Evolutionary conservation across 805 yeast genomes (phyloP).

Genomic region (Blastobotrys muscicola): DNA sequence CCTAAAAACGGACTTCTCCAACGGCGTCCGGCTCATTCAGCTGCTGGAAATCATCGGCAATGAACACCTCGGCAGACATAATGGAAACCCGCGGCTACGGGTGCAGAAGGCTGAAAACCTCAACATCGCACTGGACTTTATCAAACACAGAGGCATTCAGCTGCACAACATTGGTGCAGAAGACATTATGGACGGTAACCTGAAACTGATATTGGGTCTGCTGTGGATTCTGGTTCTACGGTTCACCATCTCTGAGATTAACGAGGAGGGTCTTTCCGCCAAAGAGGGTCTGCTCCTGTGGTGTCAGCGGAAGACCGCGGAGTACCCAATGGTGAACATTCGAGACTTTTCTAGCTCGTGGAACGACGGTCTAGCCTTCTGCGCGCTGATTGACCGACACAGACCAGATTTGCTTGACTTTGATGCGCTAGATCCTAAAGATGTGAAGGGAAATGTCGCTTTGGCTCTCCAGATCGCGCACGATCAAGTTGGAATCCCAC

Average conservation of each 20-base stretch:
- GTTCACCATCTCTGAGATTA: constrained; percentile 31
- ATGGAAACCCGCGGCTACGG: constrained; percentile 25
- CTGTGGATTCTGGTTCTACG: constrained; percentile 53
- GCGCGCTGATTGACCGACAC: constrained; percentile 36
- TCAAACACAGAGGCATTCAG: constrained; percentile 28
- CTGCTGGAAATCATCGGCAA: constrained; percentile 30
- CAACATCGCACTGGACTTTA: constrained; percentile 29
- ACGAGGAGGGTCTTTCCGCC: constrained; percentile 31
- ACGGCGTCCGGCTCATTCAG: constrained; percentile 30
- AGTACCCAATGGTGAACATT: constrained; percentile 31
- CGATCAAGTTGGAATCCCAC: constrained; percentile 39
- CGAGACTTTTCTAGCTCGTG: constrained; percentile 47
- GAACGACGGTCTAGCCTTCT: constrained; percentile 42
- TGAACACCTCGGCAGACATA: constrained; percentile 28
- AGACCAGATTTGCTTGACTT: constrained; percentile 35
- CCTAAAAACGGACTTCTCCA: constrained; percentile 23
- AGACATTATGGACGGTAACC: constrained; percentile 89
- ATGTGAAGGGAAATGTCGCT: constrained; percentile 28
- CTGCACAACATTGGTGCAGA: constrained; percentile 46
- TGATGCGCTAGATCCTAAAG: constrained; percentile 21
- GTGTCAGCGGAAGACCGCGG: constrained; percentile 41
- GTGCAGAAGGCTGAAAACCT: constrained; percentile 32
- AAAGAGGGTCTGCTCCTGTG: constrained; percentile 40
- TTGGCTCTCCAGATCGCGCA: constrained; percentile 37
- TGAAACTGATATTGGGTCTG: constrained; percentile 81